Evolutionary conservation across 1,284 basidiomycete genomes (phyloP).

Genomic region (Ganoderma multipileum): DNA sequence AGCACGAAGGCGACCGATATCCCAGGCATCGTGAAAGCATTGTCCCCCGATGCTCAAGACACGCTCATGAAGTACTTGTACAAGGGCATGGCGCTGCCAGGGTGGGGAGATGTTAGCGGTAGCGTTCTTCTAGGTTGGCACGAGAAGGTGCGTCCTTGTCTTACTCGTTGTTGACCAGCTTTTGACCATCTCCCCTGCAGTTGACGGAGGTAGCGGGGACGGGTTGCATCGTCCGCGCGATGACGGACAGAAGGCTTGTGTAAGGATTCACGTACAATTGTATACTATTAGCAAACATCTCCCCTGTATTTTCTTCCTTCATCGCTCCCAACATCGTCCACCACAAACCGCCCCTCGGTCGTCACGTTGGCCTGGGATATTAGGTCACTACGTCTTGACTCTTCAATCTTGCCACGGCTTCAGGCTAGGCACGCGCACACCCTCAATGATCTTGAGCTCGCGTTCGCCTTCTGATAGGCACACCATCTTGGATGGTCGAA

Average conservation of each 20-base stretch:
- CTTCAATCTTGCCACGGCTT: neutral
- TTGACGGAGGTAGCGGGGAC: conserved; percentile 95
- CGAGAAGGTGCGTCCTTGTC: conserved; percentile 76
- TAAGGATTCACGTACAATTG: conserved; percentile 42
- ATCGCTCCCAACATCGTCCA: neutral
- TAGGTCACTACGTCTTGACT: no score
- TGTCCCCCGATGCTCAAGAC: conserved; percentile 87
- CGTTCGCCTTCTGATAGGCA: neutral
- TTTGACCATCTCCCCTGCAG: conserved; percentile 49
- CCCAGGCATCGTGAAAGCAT: conserved; percentile 72
- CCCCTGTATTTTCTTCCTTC: conserved; percentile 3
- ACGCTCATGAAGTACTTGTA: conserved; percentile 98
- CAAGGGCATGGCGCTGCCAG: conserved; percentile 91
- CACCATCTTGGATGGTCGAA: neutral
- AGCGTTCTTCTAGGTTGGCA: conserved; percentile 95
- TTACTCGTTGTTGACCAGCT: conserved; percentile 13
- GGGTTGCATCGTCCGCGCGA: conserved; percentile 96
- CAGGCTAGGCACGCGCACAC: neutral
- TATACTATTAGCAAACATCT: conserved; percentile 21
- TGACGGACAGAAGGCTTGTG: conserved; percentile 92
- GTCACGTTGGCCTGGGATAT: no score
- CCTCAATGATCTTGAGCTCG: neutral
- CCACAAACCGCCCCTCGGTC: no score
- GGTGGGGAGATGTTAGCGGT: conserved; percentile 84
- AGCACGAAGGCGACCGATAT: conserved; percentile 95